phyloP scores from a whole-genome alignment of 1,284 basidiomycete genomes.

The Cutaneotrichosporon spelunceum region DNA sequence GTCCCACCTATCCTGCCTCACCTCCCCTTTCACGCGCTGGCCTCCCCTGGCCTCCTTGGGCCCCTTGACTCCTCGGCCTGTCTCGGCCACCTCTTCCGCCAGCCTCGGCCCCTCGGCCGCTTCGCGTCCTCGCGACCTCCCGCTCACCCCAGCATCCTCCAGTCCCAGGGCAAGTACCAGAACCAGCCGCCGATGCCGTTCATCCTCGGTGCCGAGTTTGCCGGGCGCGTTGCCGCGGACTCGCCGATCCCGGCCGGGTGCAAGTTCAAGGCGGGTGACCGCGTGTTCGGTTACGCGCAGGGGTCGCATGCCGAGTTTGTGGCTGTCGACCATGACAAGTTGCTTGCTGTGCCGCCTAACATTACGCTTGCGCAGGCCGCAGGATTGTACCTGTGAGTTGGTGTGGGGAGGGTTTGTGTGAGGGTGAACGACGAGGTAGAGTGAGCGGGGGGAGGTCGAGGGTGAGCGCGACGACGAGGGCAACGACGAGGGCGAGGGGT shows the following conservation, averaged over 20 bases:
- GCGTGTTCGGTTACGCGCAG: conserved; percentile 82
- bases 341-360: conserved; percentile 62
- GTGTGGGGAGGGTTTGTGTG: neutral
- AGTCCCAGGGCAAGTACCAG: conserved; percentile 85
- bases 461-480: too few species aligned
- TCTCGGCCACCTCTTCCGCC: too few species aligned
- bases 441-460: neutral
- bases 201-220: conserved; percentile 77
- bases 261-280: conserved; percentile 73
- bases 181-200: conserved; percentile 77
- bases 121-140: neutral
- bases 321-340: conserved; percentile 56
- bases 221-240: conserved; percentile 68
- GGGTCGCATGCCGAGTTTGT: conserved; percentile 73
- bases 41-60: too few species aligned
- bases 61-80: too few species aligned
- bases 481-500: too few species aligned
- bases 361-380: conserved; percentile 66
- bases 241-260: conserved; percentile 82
- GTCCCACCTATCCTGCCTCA: too few species aligned
- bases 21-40: too few species aligned
- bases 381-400: conserved; percentile 23
- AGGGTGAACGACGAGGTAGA: neutral
- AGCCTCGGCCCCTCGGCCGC: too few species aligned
- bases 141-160: conserved; percentile 58